These are phyloP conservation scores for Stagonosporopsis tanaceti DNA, from an alignment of 2,329 filamentous ascomycete genomes.

Conservation along the genomic window DNA sequence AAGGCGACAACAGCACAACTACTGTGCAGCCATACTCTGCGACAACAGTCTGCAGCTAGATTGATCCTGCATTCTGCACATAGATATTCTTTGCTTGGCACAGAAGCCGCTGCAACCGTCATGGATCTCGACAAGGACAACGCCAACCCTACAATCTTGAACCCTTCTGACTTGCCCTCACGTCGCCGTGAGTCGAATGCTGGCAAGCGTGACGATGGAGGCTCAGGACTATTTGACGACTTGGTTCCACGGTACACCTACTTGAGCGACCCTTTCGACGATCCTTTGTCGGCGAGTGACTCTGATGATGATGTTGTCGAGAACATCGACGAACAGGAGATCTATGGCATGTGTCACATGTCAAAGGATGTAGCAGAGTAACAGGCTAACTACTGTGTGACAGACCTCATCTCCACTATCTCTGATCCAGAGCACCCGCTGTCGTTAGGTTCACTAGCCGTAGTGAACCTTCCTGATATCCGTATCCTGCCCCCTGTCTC, in stretches of 20 bases:
- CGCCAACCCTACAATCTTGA: slow-evolving; percentile 93
- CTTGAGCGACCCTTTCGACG: slow-evolving; percentile 58
- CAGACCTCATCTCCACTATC: slow-evolving; percentile 93
- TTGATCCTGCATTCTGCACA: slow-evolving; percentile 4
- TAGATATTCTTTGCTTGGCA: slow-evolving; percentile 15
- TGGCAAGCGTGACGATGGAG: slow-evolving; percentile 56
- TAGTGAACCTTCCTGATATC: slow-evolving; percentile 96
- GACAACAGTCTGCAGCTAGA: slow-evolving; percentile 9
- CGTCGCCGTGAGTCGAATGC: slow-evolving; percentile 62
- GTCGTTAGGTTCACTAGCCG: slow-evolving; percentile 89
- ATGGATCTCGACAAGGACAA: slow-evolving; percentile 67
- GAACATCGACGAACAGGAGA: slow-evolving; percentile 95
- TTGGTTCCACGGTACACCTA: slow-evolving; percentile 60
- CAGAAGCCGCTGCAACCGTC: slow-evolving; percentile 19
- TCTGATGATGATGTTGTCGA: slow-evolving; percentile 71
- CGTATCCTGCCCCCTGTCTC: slow-evolving; percentile 74
- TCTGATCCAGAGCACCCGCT: slow-evolving; percentile 96
- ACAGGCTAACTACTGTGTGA: slow-evolving; percentile 33
- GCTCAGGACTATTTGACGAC: slow-evolving; percentile 63
- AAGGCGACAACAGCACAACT: slow-evolving; percentile 7
- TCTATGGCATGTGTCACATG: slow-evolving; percentile 71
- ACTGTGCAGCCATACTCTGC: slow-evolving; percentile 14
- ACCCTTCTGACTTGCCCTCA: slow-evolving; percentile 85
- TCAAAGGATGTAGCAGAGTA: neutral
- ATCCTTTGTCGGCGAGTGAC: slow-evolving; percentile 46